These are phyloP conservation scores for Penicillium roqueforti DNA, from an alignment of 495 filamentous ascomycete genomes.

Conservation along the genomic window DNA sequence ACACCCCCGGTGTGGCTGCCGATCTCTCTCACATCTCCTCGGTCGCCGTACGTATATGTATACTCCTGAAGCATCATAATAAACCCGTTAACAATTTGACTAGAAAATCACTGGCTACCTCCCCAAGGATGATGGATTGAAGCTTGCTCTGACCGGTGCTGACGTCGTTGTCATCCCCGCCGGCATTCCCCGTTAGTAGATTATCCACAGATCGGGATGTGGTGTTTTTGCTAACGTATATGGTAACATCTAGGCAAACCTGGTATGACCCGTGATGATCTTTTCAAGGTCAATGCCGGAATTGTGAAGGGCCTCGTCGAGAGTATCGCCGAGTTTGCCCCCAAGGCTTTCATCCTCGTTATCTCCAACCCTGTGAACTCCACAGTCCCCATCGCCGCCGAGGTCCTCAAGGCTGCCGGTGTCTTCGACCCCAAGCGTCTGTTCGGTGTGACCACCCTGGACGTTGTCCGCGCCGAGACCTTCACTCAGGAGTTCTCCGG, in stretches of 20 bases:
- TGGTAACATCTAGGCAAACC: conserved; percentile 70
- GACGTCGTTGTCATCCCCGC: conserved; percentile 96
- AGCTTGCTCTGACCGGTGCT: conserved; percentile 80
- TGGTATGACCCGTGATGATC: conserved; percentile 98
- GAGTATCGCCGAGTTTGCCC: conserved; percentile 77
- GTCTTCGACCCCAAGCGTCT: conserved; percentile 92
- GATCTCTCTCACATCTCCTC: conserved; percentile 98
- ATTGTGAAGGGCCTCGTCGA: conserved; percentile 86
- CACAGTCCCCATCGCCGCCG: conserved; percentile 94
- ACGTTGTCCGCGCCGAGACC: conserved; percentile 96
- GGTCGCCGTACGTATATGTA: conserved; percentile 80
- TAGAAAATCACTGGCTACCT: conserved; percentile 91
- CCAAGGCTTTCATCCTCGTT: conserved; percentile 89
- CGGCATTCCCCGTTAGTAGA: conserved; percentile 84
- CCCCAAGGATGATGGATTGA: conserved; percentile 83
- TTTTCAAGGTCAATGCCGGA: conserved; percentile 97
- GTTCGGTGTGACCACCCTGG: conserved; percentile 96
- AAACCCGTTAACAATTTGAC: conserved; percentile 15
- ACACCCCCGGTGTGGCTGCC: conserved; percentile 91
- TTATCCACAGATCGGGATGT: neutral
- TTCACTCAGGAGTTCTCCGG: conserved; percentile 86
- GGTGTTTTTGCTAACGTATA: conserved; percentile 10
- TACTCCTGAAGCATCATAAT: neutral
- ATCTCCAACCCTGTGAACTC: conserved; percentile 99
- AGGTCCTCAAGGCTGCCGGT: conserved; percentile 86